These are phyloP conservation scores for Chloranthus sessilifolius DNA, from an alignment of 164 flowering plant species.

Conservation along the genomic window DNA sequence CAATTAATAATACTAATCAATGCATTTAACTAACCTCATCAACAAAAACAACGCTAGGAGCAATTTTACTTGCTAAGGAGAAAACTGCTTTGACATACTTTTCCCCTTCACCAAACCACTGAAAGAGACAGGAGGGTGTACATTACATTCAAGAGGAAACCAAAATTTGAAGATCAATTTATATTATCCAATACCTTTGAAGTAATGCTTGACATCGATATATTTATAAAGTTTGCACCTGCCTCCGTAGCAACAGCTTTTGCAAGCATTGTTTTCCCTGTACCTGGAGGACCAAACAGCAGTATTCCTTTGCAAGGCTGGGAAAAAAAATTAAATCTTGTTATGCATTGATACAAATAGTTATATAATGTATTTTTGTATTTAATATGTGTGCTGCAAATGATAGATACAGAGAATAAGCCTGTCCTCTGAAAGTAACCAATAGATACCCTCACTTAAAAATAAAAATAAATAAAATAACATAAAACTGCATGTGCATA, in stretches of 20 bases:
- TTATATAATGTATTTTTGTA: too few species aligned
- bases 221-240: conserved; percentile 93
- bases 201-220: conserved; percentile 95
- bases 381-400: too few species aligned
- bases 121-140: conserved; percentile 16
- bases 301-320: conserved; percentile 97
- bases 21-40: conserved; percentile 52
- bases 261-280: conserved; percentile 98
- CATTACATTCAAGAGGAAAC: conserved; percentile 8
- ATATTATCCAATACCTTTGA: conserved; percentile 80
- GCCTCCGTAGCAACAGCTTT: conserved; percentile 99
- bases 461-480: too few species aligned
- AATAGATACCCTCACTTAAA: too few species aligned
- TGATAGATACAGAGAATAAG: too few species aligned
- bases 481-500: too few species aligned
- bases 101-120: conserved; percentile 49
- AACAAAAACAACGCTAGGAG: conserved; percentile 39
- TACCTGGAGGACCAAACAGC: conserved; percentile 98
- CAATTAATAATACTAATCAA: too few species aligned
- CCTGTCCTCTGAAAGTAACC: too few species aligned
- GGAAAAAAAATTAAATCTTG: conserved; percentile 1
- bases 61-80: conserved; percentile 37
- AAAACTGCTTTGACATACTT: conserved; percentile 42
- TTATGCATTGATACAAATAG: not conserved
- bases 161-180: too few species aligned